A percentile compares a stretch with the other conserved stretches of the same genome.
Evolutionary conservation across 441 rosid species (phyloP).

Genomic region (Gossypium davidsonii): DNA sequence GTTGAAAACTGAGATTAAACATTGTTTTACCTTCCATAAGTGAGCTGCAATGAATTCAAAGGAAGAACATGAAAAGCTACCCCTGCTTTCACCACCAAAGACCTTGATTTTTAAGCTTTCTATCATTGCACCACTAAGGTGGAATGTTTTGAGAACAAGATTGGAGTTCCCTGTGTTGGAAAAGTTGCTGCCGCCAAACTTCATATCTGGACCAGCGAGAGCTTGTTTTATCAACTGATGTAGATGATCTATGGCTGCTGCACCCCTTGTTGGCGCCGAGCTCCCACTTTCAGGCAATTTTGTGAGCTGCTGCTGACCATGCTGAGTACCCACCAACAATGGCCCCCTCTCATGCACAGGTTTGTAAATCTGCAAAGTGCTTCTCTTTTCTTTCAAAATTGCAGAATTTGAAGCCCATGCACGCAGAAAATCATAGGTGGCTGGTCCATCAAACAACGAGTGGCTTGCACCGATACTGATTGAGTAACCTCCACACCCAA

Average conservation of each 20-base stretch:
- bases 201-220: constrained; percentile 12
- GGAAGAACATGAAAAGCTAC: constrained; percentile 39
- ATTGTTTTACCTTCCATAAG: constrained; percentile 54
- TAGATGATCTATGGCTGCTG: constrained; percentile 58
- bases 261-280: constrained; percentile 19
- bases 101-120: constrained; percentile 41
- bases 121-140: constrained; percentile 33
- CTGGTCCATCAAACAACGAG: constrained; percentile 63
- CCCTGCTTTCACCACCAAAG: constrained; percentile 20
- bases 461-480: constrained; percentile 63
- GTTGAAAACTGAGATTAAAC: neutral
- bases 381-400: constrained; percentile 19
- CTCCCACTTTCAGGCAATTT: constrained; percentile 1
- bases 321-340: constrained; percentile 10
- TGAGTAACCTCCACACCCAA: constrained; percentile 66
- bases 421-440: constrained; percentile 41
- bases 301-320: neutral
- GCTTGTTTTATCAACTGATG: constrained; percentile 53
- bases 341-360: constrained; percentile 57
- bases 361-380: constrained; percentile 17
- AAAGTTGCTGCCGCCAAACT: neutral
- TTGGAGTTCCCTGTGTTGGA: constrained; percentile 17
- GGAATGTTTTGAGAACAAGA: constrained; percentile 42
- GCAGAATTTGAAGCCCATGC: constrained; percentile 54
- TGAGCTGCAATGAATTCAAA: constrained; percentile 61